Conservation (phyloP, 805 yeast species). For the Clavispora vitiphila region DNA sequence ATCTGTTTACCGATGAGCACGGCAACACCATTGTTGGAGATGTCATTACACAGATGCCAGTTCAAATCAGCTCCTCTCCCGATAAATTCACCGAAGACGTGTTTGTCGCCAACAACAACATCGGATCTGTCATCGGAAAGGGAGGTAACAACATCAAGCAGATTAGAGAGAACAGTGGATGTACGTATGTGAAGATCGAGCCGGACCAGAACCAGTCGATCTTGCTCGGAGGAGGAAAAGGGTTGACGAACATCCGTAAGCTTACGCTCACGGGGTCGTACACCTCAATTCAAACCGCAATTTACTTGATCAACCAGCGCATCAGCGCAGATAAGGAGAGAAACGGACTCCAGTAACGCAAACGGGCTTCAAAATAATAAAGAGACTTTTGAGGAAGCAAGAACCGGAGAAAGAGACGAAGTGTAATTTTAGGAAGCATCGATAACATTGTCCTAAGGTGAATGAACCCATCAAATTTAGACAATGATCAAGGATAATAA, state of each 20-base stretch:
- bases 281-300: conserved; percentile 67
- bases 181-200: conserved; percentile 66
- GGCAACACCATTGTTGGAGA: conserved; percentile 42
- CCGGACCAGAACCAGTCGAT: conserved; percentile 50
- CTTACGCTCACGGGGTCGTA: conserved; percentile 65
- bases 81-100: conserved; percentile 65
- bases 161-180: conserved; percentile 68
- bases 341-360: conserved; percentile 19
- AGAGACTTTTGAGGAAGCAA: too few species aligned
- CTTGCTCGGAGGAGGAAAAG: conserved; percentile 41
- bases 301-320: conserved; percentile 64
- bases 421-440: background rate
- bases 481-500: background rate
- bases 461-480: too few species aligned
- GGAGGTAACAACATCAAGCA: conserved; percentile 80
- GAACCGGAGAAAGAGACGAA: background rate
- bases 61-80: conserved; percentile 27
- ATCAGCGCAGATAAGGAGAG: conserved; percentile 62
- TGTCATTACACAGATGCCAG: conserved; percentile 37
- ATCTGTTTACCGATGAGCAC: conserved; percentile 38
- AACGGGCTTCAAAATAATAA: too few species aligned
- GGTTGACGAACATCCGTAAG: conserved; percentile 45
- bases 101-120: conserved; percentile 69
- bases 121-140: conserved; percentile 82
- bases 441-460: background rate